These are phyloP conservation scores for Cytospora chrysosperma DNA, from an alignment of 2,329 filamentous ascomycete species.

Conservation along the genomic window DNA sequence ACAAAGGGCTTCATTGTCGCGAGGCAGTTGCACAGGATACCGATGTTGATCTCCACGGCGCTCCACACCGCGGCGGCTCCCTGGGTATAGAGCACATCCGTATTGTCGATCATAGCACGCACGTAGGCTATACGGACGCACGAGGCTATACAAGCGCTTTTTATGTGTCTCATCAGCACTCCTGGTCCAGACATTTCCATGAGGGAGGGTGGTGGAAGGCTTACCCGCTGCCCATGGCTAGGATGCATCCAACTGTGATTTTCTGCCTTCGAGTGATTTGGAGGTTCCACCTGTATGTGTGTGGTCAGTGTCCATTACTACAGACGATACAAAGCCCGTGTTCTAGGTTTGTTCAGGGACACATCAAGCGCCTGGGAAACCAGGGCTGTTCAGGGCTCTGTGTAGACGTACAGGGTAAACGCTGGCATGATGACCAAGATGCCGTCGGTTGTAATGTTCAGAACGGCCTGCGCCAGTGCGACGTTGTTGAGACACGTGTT, in stretches of 20 bases:
- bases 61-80: constrained; percentile 31
- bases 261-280: constrained; percentile 45
- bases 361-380: background rate
- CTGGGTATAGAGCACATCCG: constrained; percentile 34
- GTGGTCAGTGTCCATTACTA: background rate
- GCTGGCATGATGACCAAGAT: constrained; percentile 44
- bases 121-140: constrained; percentile 32
- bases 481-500: constrained; percentile 43
- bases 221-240: constrained; percentile 45
- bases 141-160: constrained; percentile 30
- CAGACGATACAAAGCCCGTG: background rate
- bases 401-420: constrained; percentile 34
- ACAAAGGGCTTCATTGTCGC: constrained; percentile 30
- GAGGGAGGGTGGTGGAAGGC: constrained; percentile 9
- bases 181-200: background rate
- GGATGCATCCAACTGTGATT: constrained; percentile 39
- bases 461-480: constrained; percentile 42
- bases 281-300: constrained; percentile 32
- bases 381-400: background rate
- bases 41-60: constrained; percentile 37
- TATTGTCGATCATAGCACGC: constrained; percentile 30
- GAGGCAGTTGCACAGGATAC: constrained; percentile 31
- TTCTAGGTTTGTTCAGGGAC: background rate
- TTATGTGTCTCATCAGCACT: background rate
- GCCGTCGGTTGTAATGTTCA: constrained; percentile 47